Evolutionary conservation across 2,329 filamentous ascomycete genomes (phyloP).

Genomic region (Penicillium concentricum): DNA sequence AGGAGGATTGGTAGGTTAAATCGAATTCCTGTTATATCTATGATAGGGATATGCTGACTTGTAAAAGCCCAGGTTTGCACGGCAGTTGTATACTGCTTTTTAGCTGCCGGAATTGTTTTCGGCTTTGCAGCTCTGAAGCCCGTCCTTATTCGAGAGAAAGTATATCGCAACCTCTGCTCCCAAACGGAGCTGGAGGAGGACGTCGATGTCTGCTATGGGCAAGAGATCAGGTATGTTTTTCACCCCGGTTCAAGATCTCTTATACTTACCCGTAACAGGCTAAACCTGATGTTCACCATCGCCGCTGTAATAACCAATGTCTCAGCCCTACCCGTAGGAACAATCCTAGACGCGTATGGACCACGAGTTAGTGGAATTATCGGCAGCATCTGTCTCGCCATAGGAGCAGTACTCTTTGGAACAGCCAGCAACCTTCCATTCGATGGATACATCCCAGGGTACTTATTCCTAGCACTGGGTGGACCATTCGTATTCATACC

Average conservation of each 20-base stretch:
- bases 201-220: conserved; percentile 55
- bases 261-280: conserved; percentile 30
- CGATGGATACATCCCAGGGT: conserved; percentile 73
- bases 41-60: neutral
- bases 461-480: conserved; percentile 73
- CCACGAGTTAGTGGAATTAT: conserved; percentile 73
- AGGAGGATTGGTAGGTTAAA: conserved; percentile 52
- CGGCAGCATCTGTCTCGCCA: conserved; percentile 65
- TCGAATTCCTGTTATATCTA: neutral
- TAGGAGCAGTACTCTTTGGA: conserved; percentile 72
- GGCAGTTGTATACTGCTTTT: conserved; percentile 70
- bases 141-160: conserved; percentile 70
- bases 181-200: conserved; percentile 48
- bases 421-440: conserved; percentile 64
- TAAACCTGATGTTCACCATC: conserved; percentile 90
- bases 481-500: conserved; percentile 81
- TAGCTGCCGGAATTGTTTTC: conserved; percentile 78
- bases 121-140: conserved; percentile 83
- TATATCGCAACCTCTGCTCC: conserved; percentile 66
- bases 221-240: conserved; percentile 49
- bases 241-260: neutral
- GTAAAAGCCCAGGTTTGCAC: conserved; percentile 64
- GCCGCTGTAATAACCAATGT: conserved; percentile 87
- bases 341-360: conserved; percentile 78
- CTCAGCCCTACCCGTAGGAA: conserved; percentile 78